Base-by-base conservation (phyloP, 768 basidiomycete genomes). In the Dictyophora rubrovolvata region DNA sequence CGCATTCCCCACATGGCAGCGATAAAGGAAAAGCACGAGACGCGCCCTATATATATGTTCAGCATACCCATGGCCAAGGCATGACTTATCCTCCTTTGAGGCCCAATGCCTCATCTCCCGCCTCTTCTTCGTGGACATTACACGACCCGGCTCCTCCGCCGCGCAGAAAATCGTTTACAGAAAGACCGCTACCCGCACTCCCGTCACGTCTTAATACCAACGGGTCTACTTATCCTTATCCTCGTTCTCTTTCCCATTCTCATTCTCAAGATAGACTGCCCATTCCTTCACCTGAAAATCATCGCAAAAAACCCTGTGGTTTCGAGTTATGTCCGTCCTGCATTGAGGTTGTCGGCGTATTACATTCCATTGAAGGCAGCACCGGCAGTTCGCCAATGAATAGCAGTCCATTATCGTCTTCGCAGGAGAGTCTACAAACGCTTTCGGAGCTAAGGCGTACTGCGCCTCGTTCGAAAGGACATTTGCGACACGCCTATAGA, bases 251-350 rank as follows among this genome's bases (percentile, higher is more conserved):
- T 54, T 8, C 14, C 22, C 17, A 37, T 23, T 60, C 66, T 63
- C 18, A 66, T 22, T 50, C 50, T 62, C 34, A 57, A 22, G 48
- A 60, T 61, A 33, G 64, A 5, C 61, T 64, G 8, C 60, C 61
- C 12, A 66, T 62, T 51, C 60, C 65, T 12, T 63, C 67, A 3
- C 54, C 58, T 1, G 50, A 46, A 4, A 58, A 63, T 18, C 42
- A 54, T 12, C 42, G 42, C 11, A 42, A 42, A n/a, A 48, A 37
- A 8, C 56, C 37, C 10, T n/a, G 20, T 8, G 93, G 92, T 1
- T 95, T 86, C 67, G 93, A 96, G 69, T 81, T 96, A 33, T 97
- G 93, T 69, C 76, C 82, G 0, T 77, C 74, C 6, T 97, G 93
- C 67, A 77, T 97, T 46, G 86, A 89, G 67, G 73, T 77, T 8